These are phyloP conservation scores for Psidium friedrichsthalianum DNA, from an alignment of 345 rosid genomes.

Conservation along the genomic window DNA sequence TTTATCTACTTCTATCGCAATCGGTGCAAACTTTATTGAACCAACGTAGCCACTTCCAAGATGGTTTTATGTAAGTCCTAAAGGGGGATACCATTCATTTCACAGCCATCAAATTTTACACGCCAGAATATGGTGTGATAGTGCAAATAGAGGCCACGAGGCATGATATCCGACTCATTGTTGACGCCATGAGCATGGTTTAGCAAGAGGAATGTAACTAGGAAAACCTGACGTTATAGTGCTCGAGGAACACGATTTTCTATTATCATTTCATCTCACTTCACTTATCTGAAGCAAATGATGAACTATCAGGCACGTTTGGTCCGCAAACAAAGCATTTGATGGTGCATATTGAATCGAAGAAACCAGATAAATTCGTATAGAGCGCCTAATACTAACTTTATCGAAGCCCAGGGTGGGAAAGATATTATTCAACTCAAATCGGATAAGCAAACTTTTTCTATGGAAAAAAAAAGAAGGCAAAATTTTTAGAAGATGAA, in stretches of 20 bases:
- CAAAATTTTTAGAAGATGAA: not conserved
- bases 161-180: too few relatives aligned
- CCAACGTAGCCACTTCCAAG: too few relatives aligned
- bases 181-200: not conserved
- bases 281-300: not conserved
- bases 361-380: not conserved
- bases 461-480: accelerated
- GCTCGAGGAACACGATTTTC: not conserved
- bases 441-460: not conserved
- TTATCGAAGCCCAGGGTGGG: not conserved
- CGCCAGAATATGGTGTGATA: too few relatives aligned
- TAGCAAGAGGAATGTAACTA: not conserved
- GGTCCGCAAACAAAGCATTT: not conserved
- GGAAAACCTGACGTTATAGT: not conserved
- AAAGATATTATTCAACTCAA: not conserved
- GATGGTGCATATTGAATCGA: not conserved
- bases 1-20: too few relatives aligned
- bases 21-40: too few relatives aligned
- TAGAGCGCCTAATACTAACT: not conserved
- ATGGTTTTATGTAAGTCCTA: not conserved
- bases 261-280: not conserved
- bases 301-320: not conserved
- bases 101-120: not conserved
- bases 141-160: too few relatives aligned
- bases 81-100: not conserved